Base-by-base conservation (phyloP, 1,284 basidiomycete genomes). In the Pyrrhoderma noxium region DNA sequence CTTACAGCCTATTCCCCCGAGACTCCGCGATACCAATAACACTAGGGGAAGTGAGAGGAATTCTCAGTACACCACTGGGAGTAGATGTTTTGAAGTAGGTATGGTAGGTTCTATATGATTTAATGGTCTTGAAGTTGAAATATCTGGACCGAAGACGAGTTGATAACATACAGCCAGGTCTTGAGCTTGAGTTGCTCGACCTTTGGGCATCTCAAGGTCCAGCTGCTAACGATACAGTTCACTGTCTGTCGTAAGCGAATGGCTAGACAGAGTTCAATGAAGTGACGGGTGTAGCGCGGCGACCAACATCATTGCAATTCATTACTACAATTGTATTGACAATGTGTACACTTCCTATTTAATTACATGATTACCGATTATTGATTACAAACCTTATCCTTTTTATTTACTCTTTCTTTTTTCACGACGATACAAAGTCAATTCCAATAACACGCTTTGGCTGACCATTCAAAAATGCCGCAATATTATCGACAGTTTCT, bases 401-500 rank as follows among this genome's bases (percentile, higher is more conserved):
- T n/a, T n/a, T n/a, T n/a, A n/a, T n/a, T n/a, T n/a, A n/a, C n/a
- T n/a, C 27, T 31, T 11, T 31, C 27, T 5, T 31, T 31, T 5
- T 11, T 31, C 11, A 31, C 5, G 27, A 31, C 27, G 7, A 31
- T 31, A 5, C 11, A 5, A 31, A 31, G 11, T 31, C 27, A 5
- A 5, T 11, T 31, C 27, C 27, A 31, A 31, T 31, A 5, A 54
- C 23, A 31, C 52, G 46, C 37, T 56, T 67, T 27, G 64, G 66
- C n/a, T 58, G 56, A 2, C 67, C 73, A 46, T 69, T 65, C 55
- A 80, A 61, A 58, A 74, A 80, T 2, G 64, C 65, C 4, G 58
- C 60, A 53, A 80, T 77, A 57, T 80, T 80, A 38, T 77, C 75
- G n/a, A 79, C 76, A 1, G 66, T 69, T 5, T 70, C 58, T 3